A percentile compares a stretch with the other conserved stretches of the same genome.
phyloP scores from a whole-genome alignment of 2,329 filamentous ascomycete genomes.

The Chalaropsis ovoidea region DNA sequence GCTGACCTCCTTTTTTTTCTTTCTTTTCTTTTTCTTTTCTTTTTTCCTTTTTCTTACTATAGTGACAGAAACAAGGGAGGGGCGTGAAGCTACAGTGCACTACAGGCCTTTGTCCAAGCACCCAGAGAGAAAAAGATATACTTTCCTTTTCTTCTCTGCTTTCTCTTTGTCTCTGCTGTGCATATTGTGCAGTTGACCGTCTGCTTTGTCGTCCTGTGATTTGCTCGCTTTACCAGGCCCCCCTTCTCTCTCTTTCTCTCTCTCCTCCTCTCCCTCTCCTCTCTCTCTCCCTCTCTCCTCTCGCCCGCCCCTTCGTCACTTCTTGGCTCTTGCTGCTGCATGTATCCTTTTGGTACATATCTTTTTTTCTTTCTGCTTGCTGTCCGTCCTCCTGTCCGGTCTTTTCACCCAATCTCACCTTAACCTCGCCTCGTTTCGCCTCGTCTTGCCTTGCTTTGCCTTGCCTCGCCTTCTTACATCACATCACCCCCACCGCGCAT shows the following conservation, averaged over 20 bases:
- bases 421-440: too few species aligned
- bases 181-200: background rate
- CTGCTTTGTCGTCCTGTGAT: background rate
- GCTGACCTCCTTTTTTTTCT: background rate
- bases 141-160: background rate
- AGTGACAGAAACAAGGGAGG: background rate
- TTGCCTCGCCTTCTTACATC: background rate
- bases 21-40: background rate
- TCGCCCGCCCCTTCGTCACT: background rate
- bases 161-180: background rate
- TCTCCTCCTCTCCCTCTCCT: background rate
- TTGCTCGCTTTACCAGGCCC: background rate
- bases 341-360: background rate
- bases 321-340: too few species aligned
- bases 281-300: background rate
- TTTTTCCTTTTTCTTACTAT: background rate
- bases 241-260: background rate
- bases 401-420: background rate
- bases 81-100: background rate
- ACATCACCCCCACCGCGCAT: constrained; percentile 4
- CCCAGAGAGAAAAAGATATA: background rate
- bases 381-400: background rate
- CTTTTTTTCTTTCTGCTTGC: background rate
- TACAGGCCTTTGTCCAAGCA: background rate
- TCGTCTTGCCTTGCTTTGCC: background rate